Evolutionary conservation across 1,284 basidiomycete genomes (phyloP), one percentile per base, ranked within the genome.

Genomic region (Melampsora americana): DNA sequence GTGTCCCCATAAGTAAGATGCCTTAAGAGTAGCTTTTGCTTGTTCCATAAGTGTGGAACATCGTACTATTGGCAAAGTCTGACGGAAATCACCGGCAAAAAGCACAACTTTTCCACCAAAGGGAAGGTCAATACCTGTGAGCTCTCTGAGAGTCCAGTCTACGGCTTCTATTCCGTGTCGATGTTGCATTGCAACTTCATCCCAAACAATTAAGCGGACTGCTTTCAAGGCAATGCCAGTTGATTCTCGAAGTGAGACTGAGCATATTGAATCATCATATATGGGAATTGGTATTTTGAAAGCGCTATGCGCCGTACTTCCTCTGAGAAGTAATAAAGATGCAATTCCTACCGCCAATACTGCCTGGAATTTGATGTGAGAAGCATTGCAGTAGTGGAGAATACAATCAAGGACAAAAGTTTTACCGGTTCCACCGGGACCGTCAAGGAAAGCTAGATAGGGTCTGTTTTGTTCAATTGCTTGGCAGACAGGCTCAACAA

Each of bases 401-500:
- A 68, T 53, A 1, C 23, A 16, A 30, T 68, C 53, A 2, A 68
- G 20, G 6, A 68, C 3, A 53, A 46, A 68, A 2, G 66, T 68
- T 20, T 68, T 68, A 2, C 66, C 66, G 18, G 26, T 46, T 18
- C 46, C 66, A 9, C 66, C 46, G 1, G 66, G 66, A 12, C 46
- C 46, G 16, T 68, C 66, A 9, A 68, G n/a, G 9, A 35, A 35
- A 9, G 35, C 35, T 35, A 35, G 35, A 9, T 56, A 20, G 3
- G 18, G 26, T 5, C 26, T 56, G 18, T 56, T 56, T 20, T 26
- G 4, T 56, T 56, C 61, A 23, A 84, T 80, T 18, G 85, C 83
- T 2, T 77, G 32, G 1, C 83, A 68, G 32, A 87, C 82, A 1
- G 50, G 5, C 50, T 85, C 77, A 78, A 79, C 86, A 0, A 83